A percentile compares a stretch with the other conserved stretches of the same genome.
Conservation (phyloP, 2,329 filamentous ascomycete species). For the Fusarium falciforme region DNA sequence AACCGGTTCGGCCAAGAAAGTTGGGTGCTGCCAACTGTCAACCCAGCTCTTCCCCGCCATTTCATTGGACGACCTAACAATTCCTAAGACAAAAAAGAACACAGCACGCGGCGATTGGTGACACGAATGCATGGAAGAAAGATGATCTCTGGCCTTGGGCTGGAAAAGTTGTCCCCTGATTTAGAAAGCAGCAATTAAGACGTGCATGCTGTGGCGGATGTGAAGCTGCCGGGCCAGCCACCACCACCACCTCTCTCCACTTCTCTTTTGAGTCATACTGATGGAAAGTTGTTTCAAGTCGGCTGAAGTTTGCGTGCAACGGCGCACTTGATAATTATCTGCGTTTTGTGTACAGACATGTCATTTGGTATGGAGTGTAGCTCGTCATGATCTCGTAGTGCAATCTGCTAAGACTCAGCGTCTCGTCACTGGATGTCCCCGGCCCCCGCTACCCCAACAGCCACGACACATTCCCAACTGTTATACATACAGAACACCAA, state of each 20-base stretch:
- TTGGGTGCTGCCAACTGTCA: constrained; percentile 33
- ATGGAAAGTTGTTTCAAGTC: not conserved
- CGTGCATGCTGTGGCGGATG: not conserved
- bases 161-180: not conserved
- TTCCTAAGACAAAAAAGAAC: constrained; percentile 7
- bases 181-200: not conserved
- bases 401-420: not conserved
- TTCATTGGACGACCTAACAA: constrained; percentile 22
- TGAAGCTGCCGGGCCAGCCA: not conserved
- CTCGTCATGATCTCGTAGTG: not conserved
- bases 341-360: not conserved
- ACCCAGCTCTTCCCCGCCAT: constrained; percentile 19
- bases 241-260: not conserved
- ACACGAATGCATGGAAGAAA: constrained; percentile 13
- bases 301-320: not conserved
- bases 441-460: not conserved
- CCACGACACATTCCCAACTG: not conserved
- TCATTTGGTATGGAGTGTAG: not conserved
- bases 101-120: constrained; percentile 20
- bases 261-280: not conserved
- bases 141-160: not conserved
- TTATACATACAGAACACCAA: not conserved
- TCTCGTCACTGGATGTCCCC: not conserved
- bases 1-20: constrained; percentile 22
- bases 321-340: not conserved